Conservation (phyloP, 2,329 filamentous ascomycete genomes). For the Penicillium sp. region DNA sequence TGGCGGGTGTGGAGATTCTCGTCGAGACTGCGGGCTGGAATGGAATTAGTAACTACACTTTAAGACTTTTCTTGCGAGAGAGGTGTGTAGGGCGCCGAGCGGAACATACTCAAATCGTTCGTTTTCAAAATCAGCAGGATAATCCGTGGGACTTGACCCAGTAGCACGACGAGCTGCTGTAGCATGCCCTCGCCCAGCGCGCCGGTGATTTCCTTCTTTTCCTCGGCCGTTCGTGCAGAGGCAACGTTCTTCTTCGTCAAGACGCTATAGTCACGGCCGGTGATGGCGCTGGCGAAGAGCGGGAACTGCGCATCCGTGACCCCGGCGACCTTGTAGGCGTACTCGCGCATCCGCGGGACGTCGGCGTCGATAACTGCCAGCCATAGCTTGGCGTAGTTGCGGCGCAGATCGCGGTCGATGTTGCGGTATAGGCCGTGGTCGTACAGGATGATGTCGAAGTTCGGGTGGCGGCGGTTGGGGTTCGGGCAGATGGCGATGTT, state of each 20-base stretch:
- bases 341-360: slow-evolving; percentile 80
- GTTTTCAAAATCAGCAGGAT: slow-evolving; percentile 96
- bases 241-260: slow-evolving; percentile 62
- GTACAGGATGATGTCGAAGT: slow-evolving; percentile 95
- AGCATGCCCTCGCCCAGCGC: slow-evolving; percentile 86
- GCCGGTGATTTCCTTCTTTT: slow-evolving; percentile 83
- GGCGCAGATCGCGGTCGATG: slow-evolving; percentile 75
- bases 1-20: slow-evolving; percentile 68
- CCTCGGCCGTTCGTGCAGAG: slow-evolving; percentile 66
- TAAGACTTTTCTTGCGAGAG: neutral
- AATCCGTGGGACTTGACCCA: slow-evolving; percentile 85
- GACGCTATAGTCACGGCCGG: slow-evolving; percentile 83
- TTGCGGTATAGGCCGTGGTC: slow-evolving; percentile 96
- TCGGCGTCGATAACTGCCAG: slow-evolving; percentile 91
- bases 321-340: slow-evolving; percentile 84
- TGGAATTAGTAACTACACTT: slow-evolving; percentile 5
- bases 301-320: slow-evolving; percentile 89
- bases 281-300: slow-evolving; percentile 94
- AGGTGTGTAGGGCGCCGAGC: neutral
- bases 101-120: slow-evolving; percentile 76
- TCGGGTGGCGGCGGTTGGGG: slow-evolving; percentile 60
- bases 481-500: slow-evolving; percentile 92
- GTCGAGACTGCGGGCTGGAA: slow-evolving; percentile 75
- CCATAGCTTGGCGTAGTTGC: slow-evolving; percentile 96
- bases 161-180: slow-evolving; percentile 81